These are phyloP conservation scores for Collybia nuda DNA, from an alignment of 768 basidiomycete genomes.

Conservation along the genomic window DNA sequence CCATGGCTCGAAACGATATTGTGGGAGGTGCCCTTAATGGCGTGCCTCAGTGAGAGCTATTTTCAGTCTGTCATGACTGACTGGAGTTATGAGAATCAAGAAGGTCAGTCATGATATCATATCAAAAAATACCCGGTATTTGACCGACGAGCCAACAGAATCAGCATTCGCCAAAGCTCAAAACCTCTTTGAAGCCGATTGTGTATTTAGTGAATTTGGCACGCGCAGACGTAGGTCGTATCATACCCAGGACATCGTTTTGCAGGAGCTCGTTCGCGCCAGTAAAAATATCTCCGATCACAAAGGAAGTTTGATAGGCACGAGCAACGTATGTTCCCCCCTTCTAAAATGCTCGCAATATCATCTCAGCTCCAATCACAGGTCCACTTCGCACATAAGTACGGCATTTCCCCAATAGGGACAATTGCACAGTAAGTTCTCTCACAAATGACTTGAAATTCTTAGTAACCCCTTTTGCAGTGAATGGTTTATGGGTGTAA, in stretches of 20 bases:
- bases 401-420: conserved; percentile 65
- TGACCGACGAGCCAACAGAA: conserved; percentile 40
- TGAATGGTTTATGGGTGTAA: conserved; percentile 91
- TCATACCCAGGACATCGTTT: conserved; percentile 73
- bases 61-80: conserved; percentile 74
- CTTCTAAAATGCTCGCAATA: not conserved
- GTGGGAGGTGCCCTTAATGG: conserved; percentile 97
- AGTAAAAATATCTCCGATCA: conserved; percentile 40
- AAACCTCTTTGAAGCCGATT: conserved; percentile 60
- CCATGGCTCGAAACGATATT: conserved; percentile 84
- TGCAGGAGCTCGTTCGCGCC: conserved; percentile 69
- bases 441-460: not conserved
- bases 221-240: conserved; percentile 80
- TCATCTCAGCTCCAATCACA: conserved; percentile 24
- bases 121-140: not conserved
- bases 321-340: conserved; percentile 73
- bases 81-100: conserved; percentile 85
- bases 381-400: conserved; percentile 84
- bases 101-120: conserved; percentile 43
- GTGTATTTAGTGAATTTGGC: conserved; percentile 83
- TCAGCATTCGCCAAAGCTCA: conserved; percentile 72
- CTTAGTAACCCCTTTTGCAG: conserved; percentile 30
- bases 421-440: conserved; percentile 81
- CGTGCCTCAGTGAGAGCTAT: conserved; percentile 86
- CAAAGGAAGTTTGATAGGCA: conserved; percentile 68